phyloP scores from a whole-genome alignment of 768 basidiomycete species.

The Suillus brevipes region DNA sequence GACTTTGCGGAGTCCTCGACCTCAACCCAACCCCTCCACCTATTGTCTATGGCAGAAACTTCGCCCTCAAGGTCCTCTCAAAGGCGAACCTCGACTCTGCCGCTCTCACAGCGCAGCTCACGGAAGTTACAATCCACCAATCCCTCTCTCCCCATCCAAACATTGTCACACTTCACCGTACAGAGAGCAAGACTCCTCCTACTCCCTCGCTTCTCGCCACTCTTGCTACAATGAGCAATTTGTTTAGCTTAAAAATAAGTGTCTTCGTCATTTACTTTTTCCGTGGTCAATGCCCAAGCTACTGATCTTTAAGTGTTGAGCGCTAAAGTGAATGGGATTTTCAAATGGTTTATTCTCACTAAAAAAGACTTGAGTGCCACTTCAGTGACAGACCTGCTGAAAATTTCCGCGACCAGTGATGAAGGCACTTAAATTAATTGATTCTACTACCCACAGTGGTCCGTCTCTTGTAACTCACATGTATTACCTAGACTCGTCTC shows the following conservation, averaged over 20 bases:
- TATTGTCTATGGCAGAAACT: slow-evolving; percentile 71
- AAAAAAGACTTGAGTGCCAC: not conserved
- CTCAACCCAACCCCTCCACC: slow-evolving; percentile 41
- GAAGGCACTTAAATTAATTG: not conserved
- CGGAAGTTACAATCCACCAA: slow-evolving; percentile 96
- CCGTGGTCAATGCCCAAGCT: too few relatives aligned
- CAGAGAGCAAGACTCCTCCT: slow-evolving; percentile 66
- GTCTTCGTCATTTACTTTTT: too few relatives aligned
- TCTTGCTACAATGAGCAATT: too few relatives aligned
- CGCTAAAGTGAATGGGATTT: not conserved
- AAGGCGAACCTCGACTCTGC: slow-evolving; percentile 92
- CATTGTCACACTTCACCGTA: slow-evolving; percentile 93
- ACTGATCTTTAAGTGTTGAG: not conserved
- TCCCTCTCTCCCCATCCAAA: slow-evolving; percentile 87
- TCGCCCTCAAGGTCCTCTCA: slow-evolving; percentile 93
- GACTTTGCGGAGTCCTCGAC: too few relatives aligned
- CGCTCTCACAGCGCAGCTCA: slow-evolving; percentile 83
- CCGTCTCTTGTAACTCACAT: too few relatives aligned
- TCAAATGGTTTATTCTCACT: not conserved
- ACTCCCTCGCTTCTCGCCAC: slow-evolving; percentile 91
- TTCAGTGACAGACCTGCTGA: not conserved
- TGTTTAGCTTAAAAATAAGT: too few relatives aligned
- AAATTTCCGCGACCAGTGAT: not conserved
- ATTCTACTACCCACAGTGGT: not conserved
- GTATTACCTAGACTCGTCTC: too few relatives aligned